These are phyloP conservation scores for Neurospora sp. DNA, from an alignment of 495 filamentous ascomycete genomes.

Conservation along the genomic window DNA sequence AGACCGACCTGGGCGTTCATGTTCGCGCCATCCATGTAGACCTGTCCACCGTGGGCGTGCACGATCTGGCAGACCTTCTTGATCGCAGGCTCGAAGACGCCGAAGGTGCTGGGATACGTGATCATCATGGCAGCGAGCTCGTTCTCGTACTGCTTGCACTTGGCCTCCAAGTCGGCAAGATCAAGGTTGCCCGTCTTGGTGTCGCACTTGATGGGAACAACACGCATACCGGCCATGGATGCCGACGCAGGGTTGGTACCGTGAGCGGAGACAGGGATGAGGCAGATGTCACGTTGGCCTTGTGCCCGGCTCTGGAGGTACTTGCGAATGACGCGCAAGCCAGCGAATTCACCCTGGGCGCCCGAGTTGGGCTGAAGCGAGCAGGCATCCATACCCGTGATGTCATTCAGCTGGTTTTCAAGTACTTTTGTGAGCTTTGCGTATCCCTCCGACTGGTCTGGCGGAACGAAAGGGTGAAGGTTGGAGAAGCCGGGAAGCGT, in stretches of 20 bases:
- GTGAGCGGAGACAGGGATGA: constrained; percentile 95
- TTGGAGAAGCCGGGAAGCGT: constrained; percentile 78
- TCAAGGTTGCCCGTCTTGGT: constrained; percentile 83
- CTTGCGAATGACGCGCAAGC: constrained; percentile 84
- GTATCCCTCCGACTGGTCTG: constrained; percentile 58
- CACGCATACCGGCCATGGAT: constrained; percentile 95
- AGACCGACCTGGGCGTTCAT: constrained; percentile 99
- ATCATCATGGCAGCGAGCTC: constrained; percentile 95
- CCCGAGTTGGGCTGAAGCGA: constrained; percentile 96
- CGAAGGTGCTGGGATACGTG: constrained; percentile 95
- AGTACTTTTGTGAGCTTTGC: constrained; percentile 57
- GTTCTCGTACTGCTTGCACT: constrained; percentile 78
- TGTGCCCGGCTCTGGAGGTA: constrained; percentile 58
- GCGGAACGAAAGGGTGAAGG: constrained; percentile 74
- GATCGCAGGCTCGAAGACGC: constrained; percentile 87
- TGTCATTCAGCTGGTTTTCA: constrained; percentile 65
- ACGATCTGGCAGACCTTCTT: constrained; percentile 81
- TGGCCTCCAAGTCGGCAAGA: constrained; percentile 71
- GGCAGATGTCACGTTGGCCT: constrained; percentile 77
- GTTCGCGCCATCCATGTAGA: constrained; percentile 99
- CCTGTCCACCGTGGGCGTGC: constrained; percentile 82
- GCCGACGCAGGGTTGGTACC: constrained; percentile 96
- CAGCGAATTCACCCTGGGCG: constrained; percentile 93
- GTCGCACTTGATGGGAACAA: constrained; percentile 90
- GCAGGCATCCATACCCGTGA: constrained; percentile 85